Evolutionary conservation across 2,329 filamentous ascomycete genomes (phyloP).

Genomic region (Monilinia fructigena): DNA sequence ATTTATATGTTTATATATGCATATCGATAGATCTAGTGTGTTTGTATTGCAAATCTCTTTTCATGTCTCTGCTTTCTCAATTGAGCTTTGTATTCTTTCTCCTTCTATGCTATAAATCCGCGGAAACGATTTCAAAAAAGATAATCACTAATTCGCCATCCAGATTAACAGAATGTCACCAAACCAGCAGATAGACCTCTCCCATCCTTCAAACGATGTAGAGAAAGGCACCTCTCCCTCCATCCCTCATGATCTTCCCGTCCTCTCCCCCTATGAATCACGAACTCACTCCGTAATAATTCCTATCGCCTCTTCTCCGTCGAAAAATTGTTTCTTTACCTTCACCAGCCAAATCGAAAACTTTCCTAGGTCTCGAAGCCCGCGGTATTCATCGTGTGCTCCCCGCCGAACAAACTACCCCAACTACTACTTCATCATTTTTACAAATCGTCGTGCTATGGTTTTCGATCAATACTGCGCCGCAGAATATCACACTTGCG

Average conservation of each 20-base stretch:
- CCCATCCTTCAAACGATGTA: conserved; percentile 8
- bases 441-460: conserved; percentile 50
- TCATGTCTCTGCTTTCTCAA: not conserved
- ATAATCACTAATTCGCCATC: not conserved
- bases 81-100: not conserved
- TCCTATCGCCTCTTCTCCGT: not conserved
- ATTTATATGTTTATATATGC: not conserved
- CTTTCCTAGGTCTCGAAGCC: conserved; percentile 45
- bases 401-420: conserved; percentile 52
- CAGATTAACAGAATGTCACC: conserved; percentile 9
- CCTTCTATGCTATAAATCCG: not conserved
- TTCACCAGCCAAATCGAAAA: conserved; percentile 29
- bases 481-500: conserved; percentile 63
- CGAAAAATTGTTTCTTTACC: conserved; percentile 10
- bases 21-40: not conserved
- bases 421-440: conserved; percentile 34
- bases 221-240: conserved; percentile 8
- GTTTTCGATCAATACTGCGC: conserved; percentile 61
- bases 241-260: not conserved
- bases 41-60: not conserved
- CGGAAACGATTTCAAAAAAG: not conserved
- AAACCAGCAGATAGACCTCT: conserved; percentile 2
- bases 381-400: conserved; percentile 60
- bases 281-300: not conserved
- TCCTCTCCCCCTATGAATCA: not conserved